These are phyloP conservation scores for Dionaea muscipula DNA, from an alignment of 179 eudicot species.

Conservation along the genomic window DNA sequence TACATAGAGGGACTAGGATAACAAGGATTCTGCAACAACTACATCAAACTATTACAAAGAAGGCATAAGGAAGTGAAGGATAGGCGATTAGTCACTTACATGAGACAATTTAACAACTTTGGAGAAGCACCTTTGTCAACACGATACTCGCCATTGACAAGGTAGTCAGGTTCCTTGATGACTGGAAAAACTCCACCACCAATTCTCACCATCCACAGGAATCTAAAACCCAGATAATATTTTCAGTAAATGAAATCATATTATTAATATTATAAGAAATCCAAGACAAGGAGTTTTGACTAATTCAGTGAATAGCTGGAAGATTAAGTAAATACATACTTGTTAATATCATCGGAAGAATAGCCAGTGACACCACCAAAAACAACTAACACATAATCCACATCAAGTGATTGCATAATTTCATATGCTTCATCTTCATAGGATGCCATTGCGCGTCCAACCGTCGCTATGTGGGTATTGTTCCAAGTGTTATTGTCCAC, in stretches of 20 bases:
- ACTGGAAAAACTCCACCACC: constrained; percentile 97
- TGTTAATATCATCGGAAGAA: constrained; percentile 95
- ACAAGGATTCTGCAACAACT: no score
- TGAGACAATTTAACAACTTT: constrained; percentile 49
- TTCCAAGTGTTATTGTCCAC: constrained; percentile 99
- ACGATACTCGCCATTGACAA: constrained; percentile 73
- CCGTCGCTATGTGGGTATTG: constrained; percentile 97
- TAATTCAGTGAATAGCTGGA: no score
- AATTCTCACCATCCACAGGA: constrained; percentile 97
- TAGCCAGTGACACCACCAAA: constrained; percentile 98
- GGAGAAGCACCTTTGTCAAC: constrained; percentile 53
- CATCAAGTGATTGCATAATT: constrained; percentile 89
- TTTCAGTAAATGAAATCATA: background rate
- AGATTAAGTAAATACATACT: constrained; percentile 29
- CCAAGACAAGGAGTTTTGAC: background rate
- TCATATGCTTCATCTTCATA: constrained; percentile 95
- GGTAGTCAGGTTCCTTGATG: constrained; percentile 96
- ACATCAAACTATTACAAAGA: background rate
- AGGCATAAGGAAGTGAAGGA: background rate
- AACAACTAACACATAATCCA: constrained; percentile 87
- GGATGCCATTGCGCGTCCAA: constrained; percentile 96
- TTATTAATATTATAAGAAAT: background rate
- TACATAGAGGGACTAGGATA: no score
- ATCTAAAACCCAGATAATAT: constrained; percentile 25
- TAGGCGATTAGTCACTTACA: constrained; percentile 23